Conservation (phyloP, 441 rosid genomes). For the Bocquillonia castaneifolia region DNA sequence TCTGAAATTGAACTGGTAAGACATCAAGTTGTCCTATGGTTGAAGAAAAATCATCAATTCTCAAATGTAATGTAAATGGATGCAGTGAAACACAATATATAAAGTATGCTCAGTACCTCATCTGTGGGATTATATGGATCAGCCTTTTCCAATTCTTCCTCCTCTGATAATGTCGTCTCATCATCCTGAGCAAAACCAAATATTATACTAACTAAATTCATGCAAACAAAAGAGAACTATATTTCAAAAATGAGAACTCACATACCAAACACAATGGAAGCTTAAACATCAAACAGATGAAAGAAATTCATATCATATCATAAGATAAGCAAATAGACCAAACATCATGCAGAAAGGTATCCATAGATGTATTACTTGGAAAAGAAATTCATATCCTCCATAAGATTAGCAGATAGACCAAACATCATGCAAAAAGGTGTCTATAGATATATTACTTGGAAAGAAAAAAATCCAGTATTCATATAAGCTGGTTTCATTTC, state of each 20-base stretch:
- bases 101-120: conserved; percentile 52
- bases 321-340: not conserved
- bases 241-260: not conserved
- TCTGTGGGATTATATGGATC: conserved; percentile 59
- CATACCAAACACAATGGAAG: no score
- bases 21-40: not conserved
- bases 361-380: not conserved
- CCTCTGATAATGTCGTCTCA: conserved; percentile 82
- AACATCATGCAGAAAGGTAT: not conserved
- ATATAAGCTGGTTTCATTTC: not conserved
- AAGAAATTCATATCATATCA: no score
- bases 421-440: not conserved
- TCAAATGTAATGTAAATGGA: conserved; percentile 15
- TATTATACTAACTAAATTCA: conserved; percentile 1
- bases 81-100: conserved; percentile 20
- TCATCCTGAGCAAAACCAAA: conserved; percentile 59
- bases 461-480: not conserved
- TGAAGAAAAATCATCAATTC: conserved; percentile 14
- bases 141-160: conserved; percentile 79
- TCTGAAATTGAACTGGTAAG: conserved; percentile 5
- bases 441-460: not conserved
- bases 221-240: not conserved
- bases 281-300: no score
- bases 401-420: not conserved
- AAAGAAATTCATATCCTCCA: no score